Evolutionary conservation across 1,284 basidiomycete genomes (phyloP).

Genomic region (Cystobasidium slooffiae): DNA sequence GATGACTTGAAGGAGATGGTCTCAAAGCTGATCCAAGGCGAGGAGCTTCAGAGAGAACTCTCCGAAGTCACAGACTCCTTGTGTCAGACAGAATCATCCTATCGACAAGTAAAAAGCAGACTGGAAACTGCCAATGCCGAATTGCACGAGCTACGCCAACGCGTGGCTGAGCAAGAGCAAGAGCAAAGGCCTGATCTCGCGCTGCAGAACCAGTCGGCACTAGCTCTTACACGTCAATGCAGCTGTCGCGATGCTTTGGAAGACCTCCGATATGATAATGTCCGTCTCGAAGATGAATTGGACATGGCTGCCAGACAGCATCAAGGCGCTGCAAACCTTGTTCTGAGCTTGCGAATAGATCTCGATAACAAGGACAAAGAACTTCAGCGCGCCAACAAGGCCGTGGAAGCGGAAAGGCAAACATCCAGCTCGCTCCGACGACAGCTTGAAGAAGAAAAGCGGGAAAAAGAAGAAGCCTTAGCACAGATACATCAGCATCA

Average conservation of each 20-base stretch:
- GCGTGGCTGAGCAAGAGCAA: background rate
- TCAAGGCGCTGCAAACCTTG: background rate
- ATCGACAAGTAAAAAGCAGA: slow-evolving; percentile 8
- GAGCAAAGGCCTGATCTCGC: too few relatives aligned
- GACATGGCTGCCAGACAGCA: background rate
- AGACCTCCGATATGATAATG: background rate
- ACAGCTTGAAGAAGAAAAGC: background rate
- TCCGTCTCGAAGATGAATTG: background rate
- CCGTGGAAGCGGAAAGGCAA: background rate
- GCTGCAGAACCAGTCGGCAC: background rate
- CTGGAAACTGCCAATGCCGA: slow-evolving; percentile 15
- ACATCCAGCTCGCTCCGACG: background rate
- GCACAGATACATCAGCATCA: too few relatives aligned
- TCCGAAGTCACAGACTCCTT: slow-evolving; percentile 6
- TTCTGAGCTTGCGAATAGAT: background rate
- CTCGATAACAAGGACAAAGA: background rate
- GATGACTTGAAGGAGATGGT: slow-evolving; percentile 24
- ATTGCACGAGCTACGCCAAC: slow-evolving; percentile 5
- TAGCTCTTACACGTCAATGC: background rate
- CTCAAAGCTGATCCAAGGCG: slow-evolving; percentile 9
- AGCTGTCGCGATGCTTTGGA: background rate
- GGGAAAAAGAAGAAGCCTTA: too few relatives aligned
- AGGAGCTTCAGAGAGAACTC: slow-evolving; percentile 3
- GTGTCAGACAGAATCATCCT: background rate
- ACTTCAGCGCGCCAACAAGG: background rate